Conservation (phyloP, 306 rosid species). For the Astragalus membranaceus region DNA sequence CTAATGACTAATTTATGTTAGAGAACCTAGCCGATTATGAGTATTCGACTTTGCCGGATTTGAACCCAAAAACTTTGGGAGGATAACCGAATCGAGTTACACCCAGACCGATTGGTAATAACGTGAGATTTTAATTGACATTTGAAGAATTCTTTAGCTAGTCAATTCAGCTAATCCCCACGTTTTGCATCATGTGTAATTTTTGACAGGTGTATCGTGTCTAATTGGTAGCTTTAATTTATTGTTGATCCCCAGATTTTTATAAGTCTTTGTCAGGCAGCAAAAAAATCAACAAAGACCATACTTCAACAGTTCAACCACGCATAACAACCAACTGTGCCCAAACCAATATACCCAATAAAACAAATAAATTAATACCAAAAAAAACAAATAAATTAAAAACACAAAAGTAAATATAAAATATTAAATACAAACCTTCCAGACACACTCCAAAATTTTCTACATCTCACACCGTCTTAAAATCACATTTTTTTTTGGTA, state of each 20-base stretch:
- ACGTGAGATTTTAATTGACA: too few species aligned
- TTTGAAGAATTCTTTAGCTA: too few species aligned
- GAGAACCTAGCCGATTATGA: too few species aligned
- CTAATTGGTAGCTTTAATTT: neutral
- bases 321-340: neutral
- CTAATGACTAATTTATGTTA: too few species aligned
- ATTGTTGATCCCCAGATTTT: neutral
- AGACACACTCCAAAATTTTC: neutral
- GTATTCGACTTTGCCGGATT: too few species aligned
- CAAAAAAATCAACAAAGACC: neutral
- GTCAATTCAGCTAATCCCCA: too few species aligned
- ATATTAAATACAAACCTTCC: neutral
- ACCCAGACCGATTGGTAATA: too few species aligned
- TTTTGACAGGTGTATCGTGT: neutral
- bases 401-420: neutral
- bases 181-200: neutral
- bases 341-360: neutral
- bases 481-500: constrained; percentile 28
- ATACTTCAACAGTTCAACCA: too few species aligned
- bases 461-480: neutral
- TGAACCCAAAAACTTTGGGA: too few species aligned
- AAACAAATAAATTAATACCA: neutral
- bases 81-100: too few species aligned
- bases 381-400: too few species aligned
- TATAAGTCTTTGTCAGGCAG: neutral